Conservation (phyloP, 140 eudicot species). For the Erigeron philadelphicus region DNA sequence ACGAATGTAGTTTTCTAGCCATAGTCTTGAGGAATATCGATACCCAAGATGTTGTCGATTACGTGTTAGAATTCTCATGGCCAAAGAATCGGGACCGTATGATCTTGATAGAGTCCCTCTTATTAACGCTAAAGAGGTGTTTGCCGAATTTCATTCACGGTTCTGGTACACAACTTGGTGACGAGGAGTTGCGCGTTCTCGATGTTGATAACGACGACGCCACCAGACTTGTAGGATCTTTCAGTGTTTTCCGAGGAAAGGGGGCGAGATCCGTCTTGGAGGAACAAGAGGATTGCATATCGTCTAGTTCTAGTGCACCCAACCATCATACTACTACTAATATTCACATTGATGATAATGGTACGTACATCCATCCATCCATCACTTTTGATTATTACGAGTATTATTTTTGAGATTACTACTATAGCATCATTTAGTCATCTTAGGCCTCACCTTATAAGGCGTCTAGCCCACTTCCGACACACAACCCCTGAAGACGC, state of each 20-base stretch:
- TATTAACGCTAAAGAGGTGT: constrained; percentile 1
- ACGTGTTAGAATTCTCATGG: constrained; percentile 1
- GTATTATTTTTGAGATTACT: no score
- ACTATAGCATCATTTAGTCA: no score
- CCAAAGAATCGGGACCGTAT: not conserved
- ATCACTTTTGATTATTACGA: no score
- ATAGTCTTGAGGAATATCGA: constrained; percentile 6
- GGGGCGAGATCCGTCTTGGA: no score
- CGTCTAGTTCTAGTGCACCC: no score
- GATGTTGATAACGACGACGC: not conserved
- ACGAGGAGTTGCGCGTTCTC: not conserved
- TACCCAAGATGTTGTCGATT: not conserved
- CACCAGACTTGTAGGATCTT: not conserved
- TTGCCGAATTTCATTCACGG: not conserved
- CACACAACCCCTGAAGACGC: no score
- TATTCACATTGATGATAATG: no score
- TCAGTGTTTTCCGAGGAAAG: not conserved
- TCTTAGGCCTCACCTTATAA: no score
- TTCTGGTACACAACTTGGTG: not conserved
- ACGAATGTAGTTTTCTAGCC: not conserved
- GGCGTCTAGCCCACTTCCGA: no score
- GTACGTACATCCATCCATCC: no score
- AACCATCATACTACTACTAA: no score
- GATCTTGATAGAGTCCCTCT: not conserved
- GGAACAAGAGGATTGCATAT: no score